Evolutionary conservation across 2,329 filamentous ascomycete genomes (phyloP), one percentile per base, ranked within the genome.

Genomic region (Stemphylium beticola): DNA sequence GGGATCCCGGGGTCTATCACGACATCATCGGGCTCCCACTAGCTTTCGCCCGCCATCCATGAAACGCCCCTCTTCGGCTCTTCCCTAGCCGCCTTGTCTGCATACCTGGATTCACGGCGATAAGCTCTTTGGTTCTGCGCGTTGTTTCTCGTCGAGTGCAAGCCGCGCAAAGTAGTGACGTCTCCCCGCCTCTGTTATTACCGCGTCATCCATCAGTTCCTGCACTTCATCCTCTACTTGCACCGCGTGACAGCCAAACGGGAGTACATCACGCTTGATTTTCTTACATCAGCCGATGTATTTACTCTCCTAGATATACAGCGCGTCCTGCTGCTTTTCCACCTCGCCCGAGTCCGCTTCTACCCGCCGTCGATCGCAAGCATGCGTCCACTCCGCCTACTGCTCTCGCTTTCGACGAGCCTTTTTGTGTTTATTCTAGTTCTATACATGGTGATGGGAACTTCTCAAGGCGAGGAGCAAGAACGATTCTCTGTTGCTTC

Each of bases 361-460:
- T 45, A 45, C 12, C 38, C 42, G 37, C 17, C 55, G 39, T 24
- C 43, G 4, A 29, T 53, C 49, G 55, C 60, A 66, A 71, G 24
- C 62, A 75, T 75, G 73, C 73, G 73, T 58, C 72, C 70, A 48
- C 64, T 74, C 29, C 65, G 70, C 39, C 61, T 74, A 46, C 62
- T 74, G 70, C 74, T 81, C 20, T 75, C 78, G 50, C 69, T 82
- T 45, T 65, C 73, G n/a, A 74, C 76, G 44, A 78, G 74, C 68
- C 57, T 80, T 39, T 46, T 78, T 34, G 73, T 76, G 57, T 73
- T 79, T 53, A 72, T 77, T 31, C 62, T 80, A n/a, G 72, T 82
- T 9, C 66, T 80, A 34, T 79, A 75, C 63, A 55, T 78, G 41
- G 71, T 68, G 20, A 52, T 76, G 40, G 67, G 63, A 14, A 54